Evolutionary conservation across 768 basidiomycete genomes (phyloP).

Genomic region (Pulveroboletus ravenelii): DNA sequence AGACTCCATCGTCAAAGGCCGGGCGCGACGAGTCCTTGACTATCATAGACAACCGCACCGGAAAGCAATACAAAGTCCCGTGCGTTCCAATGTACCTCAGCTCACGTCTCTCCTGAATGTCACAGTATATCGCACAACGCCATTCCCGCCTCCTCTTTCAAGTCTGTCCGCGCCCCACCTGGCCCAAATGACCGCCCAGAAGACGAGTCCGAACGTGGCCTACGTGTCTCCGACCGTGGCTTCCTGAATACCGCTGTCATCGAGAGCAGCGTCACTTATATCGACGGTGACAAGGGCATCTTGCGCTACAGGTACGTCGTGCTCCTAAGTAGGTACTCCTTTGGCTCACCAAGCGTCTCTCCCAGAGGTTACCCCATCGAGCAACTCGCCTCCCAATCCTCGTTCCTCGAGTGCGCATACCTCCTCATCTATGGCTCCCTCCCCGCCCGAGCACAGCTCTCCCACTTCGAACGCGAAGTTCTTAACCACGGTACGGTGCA

Average conservation of each 20-base stretch:
- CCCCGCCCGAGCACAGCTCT: slow-evolving; percentile 57
- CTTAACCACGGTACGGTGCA: slow-evolving; percentile 70
- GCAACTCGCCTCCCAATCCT: slow-evolving; percentile 75
- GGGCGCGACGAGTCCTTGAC: slow-evolving; percentile 42
- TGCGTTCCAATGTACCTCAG: slow-evolving; percentile 34
- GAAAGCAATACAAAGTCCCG: slow-evolving; percentile 71
- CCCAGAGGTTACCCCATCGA: slow-evolving; percentile 88
- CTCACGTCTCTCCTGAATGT: background rate
- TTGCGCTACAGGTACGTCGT: slow-evolving; percentile 63
- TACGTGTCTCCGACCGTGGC: slow-evolving; percentile 75
- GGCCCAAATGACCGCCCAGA: slow-evolving; percentile 64
- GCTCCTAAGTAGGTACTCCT: background rate
- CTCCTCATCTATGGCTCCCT: slow-evolving; percentile 85
- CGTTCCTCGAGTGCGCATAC: slow-evolving; percentile 79
- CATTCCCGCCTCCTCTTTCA: slow-evolving; percentile 77
- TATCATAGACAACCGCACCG: slow-evolving; percentile 81
- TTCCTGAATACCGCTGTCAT: slow-evolving; percentile 83
- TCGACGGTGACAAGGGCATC: slow-evolving; percentile 85
- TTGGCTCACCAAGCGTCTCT: background rate
- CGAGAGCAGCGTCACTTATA: slow-evolving; percentile 79
- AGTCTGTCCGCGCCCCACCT: slow-evolving; percentile 57
- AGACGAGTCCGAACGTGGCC: slow-evolving; percentile 78
- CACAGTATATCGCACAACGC: slow-evolving; percentile 75
- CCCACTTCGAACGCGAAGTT: slow-evolving; percentile 68
- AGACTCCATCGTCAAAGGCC: slow-evolving; percentile 14